A percentile compares a stretch with the other conserved stretches of the same genome.
Evolutionary conservation across 306 rosid species (phyloP).

Genomic region (Vigna mungo): DNA sequence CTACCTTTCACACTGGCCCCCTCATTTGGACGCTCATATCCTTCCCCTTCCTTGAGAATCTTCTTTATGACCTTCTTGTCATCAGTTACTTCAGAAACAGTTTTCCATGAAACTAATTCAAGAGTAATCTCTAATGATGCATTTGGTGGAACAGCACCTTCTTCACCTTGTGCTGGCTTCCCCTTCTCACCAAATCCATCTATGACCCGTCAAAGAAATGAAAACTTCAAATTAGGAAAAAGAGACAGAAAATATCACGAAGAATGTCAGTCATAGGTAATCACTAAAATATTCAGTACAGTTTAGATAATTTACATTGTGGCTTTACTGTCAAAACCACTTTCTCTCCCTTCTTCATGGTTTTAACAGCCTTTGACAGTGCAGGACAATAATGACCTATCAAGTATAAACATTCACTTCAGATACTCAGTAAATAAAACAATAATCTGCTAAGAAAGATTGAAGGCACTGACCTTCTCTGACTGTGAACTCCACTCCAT

Average conservation of each 20-base stretch:
- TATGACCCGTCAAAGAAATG: constrained; percentile 33
- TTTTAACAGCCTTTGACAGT: constrained; percentile 79
- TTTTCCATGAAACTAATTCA: constrained; percentile 89
- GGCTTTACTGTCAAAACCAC: constrained; percentile 77
- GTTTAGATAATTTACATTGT: constrained; percentile 65
- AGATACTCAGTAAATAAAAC: constrained; percentile 14
- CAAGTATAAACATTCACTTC: neutral
- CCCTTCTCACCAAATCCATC: constrained; percentile 97
- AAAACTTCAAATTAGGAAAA: neutral
- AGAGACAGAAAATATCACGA: neutral
- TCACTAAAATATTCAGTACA: neutral
- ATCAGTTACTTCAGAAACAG: constrained; percentile 83
- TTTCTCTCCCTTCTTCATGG: constrained; percentile 94
- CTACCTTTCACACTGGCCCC: constrained; percentile 79
- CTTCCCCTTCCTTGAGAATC: constrained; percentile 88
- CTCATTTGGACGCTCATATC: constrained; percentile 88
- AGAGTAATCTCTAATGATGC: constrained; percentile 70
- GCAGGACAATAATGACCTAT: constrained; percentile 92
- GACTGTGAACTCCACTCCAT: constrained; percentile 75
- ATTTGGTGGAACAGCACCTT: constrained; percentile 84
- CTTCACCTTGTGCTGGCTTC: constrained; percentile 63
- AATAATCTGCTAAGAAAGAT: constrained; percentile 23
- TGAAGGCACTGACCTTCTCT: constrained; percentile 62
- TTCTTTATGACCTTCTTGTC: constrained; percentile 89
- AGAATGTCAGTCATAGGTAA: neutral